phyloP scores from a whole-genome alignment of 2,329 filamentous ascomycete species.

The Beauveria sp. region DNA sequence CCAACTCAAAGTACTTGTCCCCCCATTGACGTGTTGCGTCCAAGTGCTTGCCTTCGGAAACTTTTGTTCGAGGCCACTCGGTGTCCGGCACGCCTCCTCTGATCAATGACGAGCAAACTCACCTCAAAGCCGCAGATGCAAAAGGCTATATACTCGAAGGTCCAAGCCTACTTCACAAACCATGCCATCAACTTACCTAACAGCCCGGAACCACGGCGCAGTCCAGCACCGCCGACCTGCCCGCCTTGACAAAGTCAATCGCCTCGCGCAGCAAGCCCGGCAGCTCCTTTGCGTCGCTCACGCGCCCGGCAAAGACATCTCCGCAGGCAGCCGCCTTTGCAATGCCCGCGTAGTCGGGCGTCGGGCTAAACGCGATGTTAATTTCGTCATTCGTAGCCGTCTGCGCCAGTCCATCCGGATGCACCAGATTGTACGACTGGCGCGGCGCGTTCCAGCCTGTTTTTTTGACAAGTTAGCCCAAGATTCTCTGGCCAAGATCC shows the following conservation, averaged over 20 bases:
- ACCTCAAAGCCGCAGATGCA: too few relatives aligned
- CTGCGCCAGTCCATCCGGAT: constrained; percentile 48
- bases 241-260: constrained; percentile 42
- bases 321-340: constrained; percentile 53
- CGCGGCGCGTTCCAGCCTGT: constrained; percentile 49
- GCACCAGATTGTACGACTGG: constrained; percentile 48
- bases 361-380: constrained; percentile 52
- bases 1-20: too few relatives aligned
- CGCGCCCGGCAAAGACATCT: constrained; percentile 41
- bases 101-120: too few relatives aligned
- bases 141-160: too few relatives aligned
- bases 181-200: background rate
- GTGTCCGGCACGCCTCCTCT: too few relatives aligned
- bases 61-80: too few relatives aligned
- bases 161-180: too few relatives aligned
- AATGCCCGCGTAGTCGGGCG: constrained; percentile 52
- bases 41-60: too few relatives aligned
- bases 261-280: constrained; percentile 41
- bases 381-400: constrained; percentile 53
- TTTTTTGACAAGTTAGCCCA: constrained; percentile 9
- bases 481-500: background rate
- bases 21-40: too few relatives aligned
- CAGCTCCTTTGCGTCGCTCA: constrained; percentile 39
- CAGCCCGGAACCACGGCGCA: constrained; percentile 28
- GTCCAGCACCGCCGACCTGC: constrained; percentile 46